A percentile compares a stretch with the other conserved stretches of the same genome.
phyloP scores from a whole-genome alignment of 2,329 filamentous ascomycete species.

The Fusarium abutilonis region DNA sequence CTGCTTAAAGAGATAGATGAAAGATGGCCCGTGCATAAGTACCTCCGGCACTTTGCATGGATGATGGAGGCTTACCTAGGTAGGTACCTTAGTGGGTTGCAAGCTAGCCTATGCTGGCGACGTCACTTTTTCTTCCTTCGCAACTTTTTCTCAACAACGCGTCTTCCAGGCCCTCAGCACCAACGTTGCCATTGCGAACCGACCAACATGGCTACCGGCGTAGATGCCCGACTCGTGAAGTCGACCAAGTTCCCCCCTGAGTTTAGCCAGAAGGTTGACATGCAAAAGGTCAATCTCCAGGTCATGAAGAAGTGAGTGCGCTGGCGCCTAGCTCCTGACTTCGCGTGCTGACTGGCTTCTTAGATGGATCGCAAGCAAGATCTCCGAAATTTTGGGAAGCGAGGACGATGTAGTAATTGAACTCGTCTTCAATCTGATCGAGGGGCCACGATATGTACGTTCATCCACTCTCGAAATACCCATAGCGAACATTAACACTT shows the following conservation, averaged over 20 bases:
- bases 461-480: not conserved
- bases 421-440: constrained; percentile 75
- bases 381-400: constrained; percentile 86
- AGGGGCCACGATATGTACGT: constrained; percentile 79
- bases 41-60: constrained; percentile 2
- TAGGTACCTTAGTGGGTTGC: not conserved
- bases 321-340: constrained; percentile 1
- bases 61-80: not conserved
- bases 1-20: too few relatives aligned
- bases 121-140: constrained; percentile 46
- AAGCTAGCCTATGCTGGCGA: constrained; percentile 32
- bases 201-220: constrained; percentile 77
- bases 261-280: constrained; percentile 96
- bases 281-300: constrained; percentile 94
- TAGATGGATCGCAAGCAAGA: constrained; percentile 93
- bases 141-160: constrained; percentile 40
- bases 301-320: constrained; percentile 91
- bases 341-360: constrained; percentile 30
- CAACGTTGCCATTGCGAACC: constrained; percentile 30
- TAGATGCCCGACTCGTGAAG: constrained; percentile 89
- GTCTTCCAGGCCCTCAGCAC: constrained; percentile 15
- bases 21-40: constrained; percentile 27
- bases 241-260: constrained; percentile 93
- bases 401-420: constrained; percentile 98
- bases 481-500: constrained; percentile 42